These are phyloP conservation scores for Dissophora ornata DNA, from an alignment of 192 early-diverging fungal species.

Conservation along the genomic window DNA sequence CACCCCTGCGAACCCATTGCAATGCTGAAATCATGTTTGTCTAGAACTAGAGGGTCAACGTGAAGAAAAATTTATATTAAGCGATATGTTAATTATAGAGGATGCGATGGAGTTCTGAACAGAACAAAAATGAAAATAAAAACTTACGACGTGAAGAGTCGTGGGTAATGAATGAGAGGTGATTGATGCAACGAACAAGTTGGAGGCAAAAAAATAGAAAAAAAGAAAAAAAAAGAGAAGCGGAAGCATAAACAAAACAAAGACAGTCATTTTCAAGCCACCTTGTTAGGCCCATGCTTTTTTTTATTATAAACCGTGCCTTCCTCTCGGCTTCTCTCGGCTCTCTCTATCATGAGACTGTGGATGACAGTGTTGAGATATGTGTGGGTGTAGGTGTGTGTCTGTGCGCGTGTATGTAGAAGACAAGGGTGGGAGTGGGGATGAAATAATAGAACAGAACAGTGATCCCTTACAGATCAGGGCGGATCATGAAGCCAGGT, in stretches of 20 bases:
- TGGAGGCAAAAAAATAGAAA: too few species aligned
- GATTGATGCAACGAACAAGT: too few species aligned
- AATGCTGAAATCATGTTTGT: constrained; percentile 89
- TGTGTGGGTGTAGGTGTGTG: background rate
- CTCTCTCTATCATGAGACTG: background rate
- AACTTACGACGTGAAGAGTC: too few species aligned
- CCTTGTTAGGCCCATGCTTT: background rate
- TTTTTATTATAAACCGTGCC: background rate
- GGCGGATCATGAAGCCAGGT: constrained; percentile 89
- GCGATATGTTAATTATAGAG: too few species aligned
- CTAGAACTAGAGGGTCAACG: constrained; percentile 6
- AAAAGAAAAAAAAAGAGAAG: background rate
- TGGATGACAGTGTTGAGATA: background rate
- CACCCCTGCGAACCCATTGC: constrained; percentile 94
- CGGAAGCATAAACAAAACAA: background rate
- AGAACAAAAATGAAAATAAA: too few species aligned
- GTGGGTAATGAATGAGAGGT: too few species aligned
- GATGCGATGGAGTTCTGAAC: too few species aligned
- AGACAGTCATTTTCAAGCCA: background rate
- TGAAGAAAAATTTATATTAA: background rate
- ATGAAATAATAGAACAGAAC: background rate
- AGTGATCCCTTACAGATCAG: constrained; percentile 75
- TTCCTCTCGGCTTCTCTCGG: too few species aligned
- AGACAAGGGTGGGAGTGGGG: background rate
- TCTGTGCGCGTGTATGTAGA: too few species aligned